These are phyloP conservation scores for Arabis hirsuta DNA, from an alignment of 345 rosid genomes.

Conservation along the genomic window DNA sequence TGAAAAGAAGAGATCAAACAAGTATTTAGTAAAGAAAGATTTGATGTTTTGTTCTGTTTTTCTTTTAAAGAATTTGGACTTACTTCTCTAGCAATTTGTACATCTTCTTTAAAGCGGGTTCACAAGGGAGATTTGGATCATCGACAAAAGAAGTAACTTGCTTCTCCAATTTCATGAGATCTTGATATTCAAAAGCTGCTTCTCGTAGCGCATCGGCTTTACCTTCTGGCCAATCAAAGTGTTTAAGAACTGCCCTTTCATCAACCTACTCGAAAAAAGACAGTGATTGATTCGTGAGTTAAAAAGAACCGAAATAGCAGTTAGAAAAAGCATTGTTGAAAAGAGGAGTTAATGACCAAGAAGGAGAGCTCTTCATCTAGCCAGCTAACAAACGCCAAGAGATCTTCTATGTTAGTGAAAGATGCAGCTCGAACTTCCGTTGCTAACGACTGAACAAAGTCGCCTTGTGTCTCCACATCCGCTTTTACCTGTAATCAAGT, in stretches of 20 bases:
- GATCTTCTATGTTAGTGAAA: constrained; percentile 71
- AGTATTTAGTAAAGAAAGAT: constrained; percentile 2
- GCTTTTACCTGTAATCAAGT: constrained; percentile 78
- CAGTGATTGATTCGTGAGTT: background rate
- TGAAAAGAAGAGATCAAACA: background rate
- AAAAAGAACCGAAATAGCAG: background rate
- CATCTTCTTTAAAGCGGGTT: constrained; percentile 91
- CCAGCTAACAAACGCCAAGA: constrained; percentile 94
- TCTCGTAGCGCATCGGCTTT: constrained; percentile 96
- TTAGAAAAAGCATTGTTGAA: background rate
- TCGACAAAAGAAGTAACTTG: constrained; percentile 77
- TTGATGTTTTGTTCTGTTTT: constrained; percentile 12
- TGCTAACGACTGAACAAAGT: constrained; percentile 92
- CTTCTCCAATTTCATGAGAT: constrained; percentile 84
- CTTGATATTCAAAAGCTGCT: constrained; percentile 98
- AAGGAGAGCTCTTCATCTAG: constrained; percentile 98
- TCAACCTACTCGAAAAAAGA: constrained; percentile 63
- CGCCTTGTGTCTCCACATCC: constrained; percentile 98
- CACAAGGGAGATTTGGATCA: constrained; percentile 84
- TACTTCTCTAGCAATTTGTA: constrained; percentile 96
- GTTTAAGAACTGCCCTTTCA: constrained; percentile 97
- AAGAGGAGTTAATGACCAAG: constrained; percentile 54
- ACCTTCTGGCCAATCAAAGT: constrained; percentile 99
- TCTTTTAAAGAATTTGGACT: constrained; percentile 16
- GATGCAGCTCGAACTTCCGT: constrained; percentile 88